A percentile compares a stretch with the other conserved stretches of the same genome.
Conservation (phyloP, 2,329 filamentous ascomycete species). For the Penicillium sp. region DNA sequence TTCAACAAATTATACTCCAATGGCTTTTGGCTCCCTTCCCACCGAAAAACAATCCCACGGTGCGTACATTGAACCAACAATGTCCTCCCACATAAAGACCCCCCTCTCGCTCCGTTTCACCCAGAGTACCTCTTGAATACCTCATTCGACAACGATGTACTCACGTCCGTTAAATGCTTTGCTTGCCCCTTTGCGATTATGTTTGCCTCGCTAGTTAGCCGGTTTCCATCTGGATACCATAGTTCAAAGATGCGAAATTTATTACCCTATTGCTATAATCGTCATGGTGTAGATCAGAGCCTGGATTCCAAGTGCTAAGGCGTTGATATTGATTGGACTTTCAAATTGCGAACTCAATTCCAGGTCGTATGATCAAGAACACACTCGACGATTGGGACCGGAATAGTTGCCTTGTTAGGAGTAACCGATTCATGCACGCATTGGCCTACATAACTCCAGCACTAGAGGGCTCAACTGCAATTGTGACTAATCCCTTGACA, state of each 20-base stretch:
- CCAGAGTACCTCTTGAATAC: constrained; percentile 6
- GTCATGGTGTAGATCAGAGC: background rate
- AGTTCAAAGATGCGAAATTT: constrained; percentile 3
- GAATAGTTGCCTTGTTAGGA: background rate
- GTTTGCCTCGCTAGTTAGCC: constrained; percentile 9
- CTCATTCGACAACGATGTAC: constrained; percentile 3
- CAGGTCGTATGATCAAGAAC: background rate
- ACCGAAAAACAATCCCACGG: background rate
- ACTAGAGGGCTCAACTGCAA: background rate
- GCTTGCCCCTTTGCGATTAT: background rate
- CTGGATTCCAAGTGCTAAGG: background rate
- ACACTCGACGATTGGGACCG: background rate
- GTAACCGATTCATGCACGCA: background rate
- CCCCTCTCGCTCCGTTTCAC: background rate
- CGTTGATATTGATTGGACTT: background rate
- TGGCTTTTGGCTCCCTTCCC: background rate
- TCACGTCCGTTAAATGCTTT: constrained; percentile 1
- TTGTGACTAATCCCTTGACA: background rate
- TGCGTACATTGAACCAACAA: background rate
- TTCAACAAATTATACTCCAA: background rate
- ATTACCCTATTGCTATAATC: background rate
- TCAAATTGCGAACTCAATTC: background rate
- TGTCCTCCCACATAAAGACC: background rate
- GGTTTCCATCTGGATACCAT: constrained; percentile 8
- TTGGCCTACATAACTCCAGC: background rate